A percentile compares a stretch with the other conserved stretches of the same genome.
These are phyloP conservation scores for Torulaspora quercuum DNA, from an alignment of 805 yeast genomes.

Conservation along the genomic window DNA sequence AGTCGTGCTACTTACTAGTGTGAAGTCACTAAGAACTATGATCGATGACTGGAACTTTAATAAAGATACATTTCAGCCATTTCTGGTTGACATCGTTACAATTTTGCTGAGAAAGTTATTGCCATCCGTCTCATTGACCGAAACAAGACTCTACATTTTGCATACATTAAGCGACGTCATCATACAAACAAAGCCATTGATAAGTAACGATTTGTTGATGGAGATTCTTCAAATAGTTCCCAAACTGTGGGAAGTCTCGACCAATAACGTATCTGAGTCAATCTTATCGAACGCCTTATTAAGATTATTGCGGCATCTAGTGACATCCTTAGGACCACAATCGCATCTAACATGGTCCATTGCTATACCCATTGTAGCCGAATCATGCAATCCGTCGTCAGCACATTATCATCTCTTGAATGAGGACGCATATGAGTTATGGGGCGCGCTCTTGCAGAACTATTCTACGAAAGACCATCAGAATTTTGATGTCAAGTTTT, in stretches of 20 bases:
- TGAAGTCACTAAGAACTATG: conserved; percentile 62
- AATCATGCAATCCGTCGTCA: conserved; percentile 60
- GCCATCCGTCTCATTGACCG: conserved; percentile 54
- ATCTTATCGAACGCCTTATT: conserved; percentile 50
- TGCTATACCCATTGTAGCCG: conserved; percentile 59
- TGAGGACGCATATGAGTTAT: conserved; percentile 85
- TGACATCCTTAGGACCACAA: conserved; percentile 52
- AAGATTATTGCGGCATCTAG: conserved; percentile 56
- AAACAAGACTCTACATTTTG: conserved; percentile 70
- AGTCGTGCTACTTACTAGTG: conserved; percentile 76
- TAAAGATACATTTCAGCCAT: conserved; percentile 64
- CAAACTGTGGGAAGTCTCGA: conserved; percentile 64
- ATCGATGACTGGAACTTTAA: conserved; percentile 87
- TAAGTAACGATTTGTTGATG: conserved; percentile 49
- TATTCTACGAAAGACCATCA: conserved; percentile 43
- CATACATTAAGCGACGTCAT: conserved; percentile 63
- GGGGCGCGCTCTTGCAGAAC: conserved; percentile 68
- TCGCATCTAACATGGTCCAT: conserved; percentile 50
- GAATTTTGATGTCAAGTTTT: conserved; percentile 38
- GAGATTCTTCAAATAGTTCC: conserved; percentile 63
- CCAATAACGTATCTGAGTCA: conserved; percentile 30
- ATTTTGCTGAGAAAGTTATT: conserved; percentile 49
- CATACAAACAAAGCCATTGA: conserved; percentile 60
- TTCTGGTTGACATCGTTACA: conserved; percentile 48
- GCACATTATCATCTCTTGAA: conserved; percentile 54